These are phyloP conservation scores for Wolfiporia cocos DNA, from an alignment of 1,284 basidiomycete species.

Conservation along the genomic window DNA sequence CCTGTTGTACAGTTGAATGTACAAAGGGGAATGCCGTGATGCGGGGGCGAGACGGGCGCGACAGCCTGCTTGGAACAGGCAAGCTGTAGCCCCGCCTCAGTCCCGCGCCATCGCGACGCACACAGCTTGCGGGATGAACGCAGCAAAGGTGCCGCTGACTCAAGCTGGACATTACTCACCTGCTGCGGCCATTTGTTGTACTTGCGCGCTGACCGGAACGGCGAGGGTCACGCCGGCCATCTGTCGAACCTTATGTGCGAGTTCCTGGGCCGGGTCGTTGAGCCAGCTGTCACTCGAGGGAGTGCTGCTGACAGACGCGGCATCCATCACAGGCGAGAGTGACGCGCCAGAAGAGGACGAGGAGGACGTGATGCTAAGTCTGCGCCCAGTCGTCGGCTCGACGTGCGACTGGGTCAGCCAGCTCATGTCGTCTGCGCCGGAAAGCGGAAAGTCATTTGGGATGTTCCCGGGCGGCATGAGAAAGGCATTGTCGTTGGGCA, in stretches of 20 bases:
- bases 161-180: slow-evolving; percentile 10
- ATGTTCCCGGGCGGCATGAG: slow-evolving; percentile 11
- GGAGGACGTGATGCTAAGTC: slow-evolving; percentile 39
- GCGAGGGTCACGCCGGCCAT: slow-evolving; percentile 57
- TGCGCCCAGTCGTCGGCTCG: slow-evolving; percentile 22
- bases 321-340: slow-evolving; percentile 39
- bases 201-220: slow-evolving; percentile 38
- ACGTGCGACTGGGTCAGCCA: slow-evolving; percentile 13
- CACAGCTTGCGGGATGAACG: no score
- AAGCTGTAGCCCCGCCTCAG: no score
- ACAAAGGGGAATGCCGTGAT: not conserved
- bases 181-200: slow-evolving; percentile 26
- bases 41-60: no score
- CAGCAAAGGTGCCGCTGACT: no score
- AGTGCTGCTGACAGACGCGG: slow-evolving; percentile 16
- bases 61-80: not conserved
- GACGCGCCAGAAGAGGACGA: slow-evolving; percentile 47
- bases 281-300: slow-evolving; percentile 20
- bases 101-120: no score
- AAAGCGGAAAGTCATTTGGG: slow-evolving; percentile 15
- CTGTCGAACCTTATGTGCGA: slow-evolving; percentile 53
- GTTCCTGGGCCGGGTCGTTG: slow-evolving; percentile 41
- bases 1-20: slow-evolving; percentile 12
- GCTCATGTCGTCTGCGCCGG: slow-evolving; percentile 12
- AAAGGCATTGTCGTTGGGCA: slow-evolving; percentile 9